Evolutionary conservation across 2,329 filamentous ascomycete species (phyloP).

Genomic region (Microascus cirrosus): DNA sequence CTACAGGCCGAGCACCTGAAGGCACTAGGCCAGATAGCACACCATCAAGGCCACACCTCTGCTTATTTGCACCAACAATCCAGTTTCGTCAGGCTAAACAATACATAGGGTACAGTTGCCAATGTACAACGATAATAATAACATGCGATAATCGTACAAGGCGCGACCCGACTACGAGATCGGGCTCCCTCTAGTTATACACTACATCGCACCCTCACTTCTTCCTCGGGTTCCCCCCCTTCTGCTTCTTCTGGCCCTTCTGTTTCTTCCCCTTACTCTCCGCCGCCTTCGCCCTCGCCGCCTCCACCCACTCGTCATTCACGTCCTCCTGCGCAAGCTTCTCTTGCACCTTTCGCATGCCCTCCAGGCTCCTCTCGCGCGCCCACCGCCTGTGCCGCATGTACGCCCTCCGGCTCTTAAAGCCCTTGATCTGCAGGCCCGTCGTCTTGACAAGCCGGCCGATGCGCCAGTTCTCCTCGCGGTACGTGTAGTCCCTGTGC

Average conservation of each 20-base stretch:
- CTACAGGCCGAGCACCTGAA: too few species aligned
- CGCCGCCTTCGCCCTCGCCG: slow-evolving; percentile 11
- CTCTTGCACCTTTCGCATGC: slow-evolving; percentile 25
- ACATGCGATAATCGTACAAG: background rate
- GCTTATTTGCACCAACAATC: too few species aligned
- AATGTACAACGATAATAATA: background rate
- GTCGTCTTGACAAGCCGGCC: slow-evolving; percentile 42
- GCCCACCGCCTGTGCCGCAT: slow-evolving; percentile 32
- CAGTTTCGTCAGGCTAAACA: too few species aligned
- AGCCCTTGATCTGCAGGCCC: slow-evolving; percentile 35
- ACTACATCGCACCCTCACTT: background rate
- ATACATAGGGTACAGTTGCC: background rate
- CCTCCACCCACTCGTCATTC: slow-evolving; percentile 14
- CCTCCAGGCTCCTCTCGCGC: slow-evolving; percentile 27
- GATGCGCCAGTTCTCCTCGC: slow-evolving; percentile 49
- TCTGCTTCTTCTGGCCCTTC: slow-evolving; percentile 22
- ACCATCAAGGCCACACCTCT: too few species aligned
- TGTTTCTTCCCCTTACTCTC: slow-evolving; percentile 19
- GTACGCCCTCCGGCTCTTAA: slow-evolving; percentile 37
- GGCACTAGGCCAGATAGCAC: too few species aligned
- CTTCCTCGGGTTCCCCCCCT: slow-evolving; percentile 20
- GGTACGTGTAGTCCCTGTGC: slow-evolving; percentile 44
- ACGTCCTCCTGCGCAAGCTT: slow-evolving; percentile 16
- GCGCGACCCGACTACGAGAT: background rate
- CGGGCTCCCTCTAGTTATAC: slow-evolving; percentile 4